These are phyloP conservation scores for Harringtonia aguacate DNA, from an alignment of 2,329 filamentous ascomycete species.

Conservation along the genomic window DNA sequence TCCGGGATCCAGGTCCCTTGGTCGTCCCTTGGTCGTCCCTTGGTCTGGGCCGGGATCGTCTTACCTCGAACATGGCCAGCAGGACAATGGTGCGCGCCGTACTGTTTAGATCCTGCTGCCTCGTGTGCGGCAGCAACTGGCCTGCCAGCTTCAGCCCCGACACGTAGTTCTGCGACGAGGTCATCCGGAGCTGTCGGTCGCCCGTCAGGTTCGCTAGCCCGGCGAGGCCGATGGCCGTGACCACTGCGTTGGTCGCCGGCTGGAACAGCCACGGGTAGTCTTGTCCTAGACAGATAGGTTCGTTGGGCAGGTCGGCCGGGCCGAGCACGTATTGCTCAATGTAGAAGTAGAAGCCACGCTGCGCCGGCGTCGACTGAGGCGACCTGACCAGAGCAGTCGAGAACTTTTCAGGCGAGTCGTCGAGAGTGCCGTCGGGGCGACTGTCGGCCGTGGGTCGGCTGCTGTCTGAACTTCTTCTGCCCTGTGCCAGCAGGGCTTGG, in stretches of 20 bases:
- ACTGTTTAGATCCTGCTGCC: slow-evolving; percentile 26
- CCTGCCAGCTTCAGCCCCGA: slow-evolving; percentile 38
- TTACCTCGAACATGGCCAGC: slow-evolving; percentile 51
- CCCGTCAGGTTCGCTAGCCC: slow-evolving; percentile 43
- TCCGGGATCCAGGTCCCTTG: no score
- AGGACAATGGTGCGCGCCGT: slow-evolving; percentile 43
- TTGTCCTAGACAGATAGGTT: slow-evolving; percentile 22
- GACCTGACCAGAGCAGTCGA: slow-evolving; percentile 16
- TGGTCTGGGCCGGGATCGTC: no score
- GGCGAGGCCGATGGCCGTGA: slow-evolving; percentile 47
- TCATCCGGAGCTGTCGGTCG: slow-evolving; percentile 31
- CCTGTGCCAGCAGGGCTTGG: no score
- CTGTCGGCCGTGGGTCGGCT: no score
- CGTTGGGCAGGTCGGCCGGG: slow-evolving; percentile 37
- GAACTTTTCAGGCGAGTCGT: neutral
- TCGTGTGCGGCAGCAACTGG: slow-evolving; percentile 24
- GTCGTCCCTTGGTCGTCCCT: no score
- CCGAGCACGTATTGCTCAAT: slow-evolving; percentile 39
- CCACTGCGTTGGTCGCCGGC: slow-evolving; percentile 32
- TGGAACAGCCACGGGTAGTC: slow-evolving; percentile 23
- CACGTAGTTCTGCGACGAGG: slow-evolving; percentile 42
- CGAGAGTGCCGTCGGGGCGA: neutral
- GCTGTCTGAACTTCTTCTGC: no score
- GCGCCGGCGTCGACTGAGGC: slow-evolving; percentile 30
- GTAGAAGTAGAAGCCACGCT: slow-evolving; percentile 40